Conservation (phyloP, 805 yeast species). For the Nakazawaea molendinolei region DNA sequence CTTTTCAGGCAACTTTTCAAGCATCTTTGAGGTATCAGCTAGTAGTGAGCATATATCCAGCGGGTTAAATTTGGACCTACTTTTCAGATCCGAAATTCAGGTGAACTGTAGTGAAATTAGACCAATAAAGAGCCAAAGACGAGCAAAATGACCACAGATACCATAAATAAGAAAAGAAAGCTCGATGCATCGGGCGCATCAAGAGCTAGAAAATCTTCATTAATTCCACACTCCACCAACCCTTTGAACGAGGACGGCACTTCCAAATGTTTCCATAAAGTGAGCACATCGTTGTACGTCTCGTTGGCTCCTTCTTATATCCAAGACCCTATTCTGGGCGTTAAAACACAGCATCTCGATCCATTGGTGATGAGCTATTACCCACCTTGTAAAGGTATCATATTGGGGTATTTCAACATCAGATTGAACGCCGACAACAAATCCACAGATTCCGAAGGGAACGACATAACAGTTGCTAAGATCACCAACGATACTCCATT, state of each 20-base stretch:
- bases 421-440: constrained; percentile 38
- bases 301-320: constrained; percentile 83
- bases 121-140: too few relatives aligned
- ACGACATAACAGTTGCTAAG: constrained; percentile 46
- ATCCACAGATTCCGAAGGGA: constrained; percentile 32
- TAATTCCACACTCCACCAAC: constrained; percentile 12
- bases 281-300: constrained; percentile 60
- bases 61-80: too few relatives aligned
- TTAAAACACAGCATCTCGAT: constrained; percentile 83
- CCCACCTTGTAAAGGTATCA: constrained; percentile 70
- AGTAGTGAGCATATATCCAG: too few relatives aligned
- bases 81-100: too few relatives aligned
- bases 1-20: too few relatives aligned
- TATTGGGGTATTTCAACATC: constrained; percentile 71
- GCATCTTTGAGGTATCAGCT: too few relatives aligned
- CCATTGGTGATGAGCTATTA: constrained; percentile 82
- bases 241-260: constrained; percentile 28
- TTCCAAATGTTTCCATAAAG: constrained; percentile 64
- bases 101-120: too few relatives aligned
- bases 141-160: neutral
- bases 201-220: constrained; percentile 8
- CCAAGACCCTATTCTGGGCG: constrained; percentile 66
- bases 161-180: constrained; percentile 7
- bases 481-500: constrained; percentile 80
- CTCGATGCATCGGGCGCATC: neutral